Evolutionary conservation across 176 grass and related monocot genomes (phyloP), one percentile per base, ranked within the genome.

Genomic region (Carex myosuroides): DNA sequence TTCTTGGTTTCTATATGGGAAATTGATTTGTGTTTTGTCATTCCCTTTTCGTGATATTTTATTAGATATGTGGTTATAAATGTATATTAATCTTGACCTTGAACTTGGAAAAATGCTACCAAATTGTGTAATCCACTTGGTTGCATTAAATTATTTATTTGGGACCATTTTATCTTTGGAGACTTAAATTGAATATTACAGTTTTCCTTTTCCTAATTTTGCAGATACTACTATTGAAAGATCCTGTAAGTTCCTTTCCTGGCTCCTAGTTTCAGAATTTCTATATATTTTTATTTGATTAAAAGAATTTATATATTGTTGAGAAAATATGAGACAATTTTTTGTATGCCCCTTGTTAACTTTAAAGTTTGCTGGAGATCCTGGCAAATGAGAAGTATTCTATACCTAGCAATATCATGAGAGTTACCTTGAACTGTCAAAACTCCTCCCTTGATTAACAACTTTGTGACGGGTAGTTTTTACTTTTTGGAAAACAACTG

Each of bases 211-310:
- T 64, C 61, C 56, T 17, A 52, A 62, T 67, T 82, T 52, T 65
- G 80, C 80, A 82, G 80, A 50, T 67, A 14, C 39, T 53, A 17
- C 14, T 82, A 48, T 66, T 82, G 17, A 82, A 82, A 82, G 10
- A 82, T 82, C 56, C 80, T 50, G 80, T 82, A 65, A 82, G 80
- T 82, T 64, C 11, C 20, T 76, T 76, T 22, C 22, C 22, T 17
- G 20, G 22, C 46, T 76, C 52, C 22, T 76, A 30, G 1, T 76
- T 76, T 53, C 72, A 7, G 21, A 76, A 22, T 76, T 29, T 29
- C 29, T 29, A 26, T 26, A 26, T 26, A 26, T 26, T 26, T 26
- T 26, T 26, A 26, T 26, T 26, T 26, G 26, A 26, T 26, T 26
- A 26, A 26, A 26, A 26, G 26, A 26, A 26, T 76, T 55, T 76